These are phyloP conservation scores for Puccinia hordei DNA, from an alignment of 1,284 basidiomycete genomes.

Conservation along the genomic window DNA sequence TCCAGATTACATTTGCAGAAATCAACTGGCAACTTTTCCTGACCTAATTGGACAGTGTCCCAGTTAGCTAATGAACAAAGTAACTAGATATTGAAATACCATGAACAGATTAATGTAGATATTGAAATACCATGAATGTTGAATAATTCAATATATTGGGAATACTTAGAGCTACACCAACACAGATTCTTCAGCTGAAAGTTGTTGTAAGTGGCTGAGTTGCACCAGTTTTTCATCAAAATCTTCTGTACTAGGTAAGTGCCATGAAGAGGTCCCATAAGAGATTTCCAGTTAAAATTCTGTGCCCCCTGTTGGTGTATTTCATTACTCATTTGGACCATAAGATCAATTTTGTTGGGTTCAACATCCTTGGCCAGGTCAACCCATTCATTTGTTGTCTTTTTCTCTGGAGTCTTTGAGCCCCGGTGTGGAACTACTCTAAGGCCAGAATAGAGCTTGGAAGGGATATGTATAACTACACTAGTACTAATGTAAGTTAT, in stretches of 20 bases:
- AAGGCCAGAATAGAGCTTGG: no score
- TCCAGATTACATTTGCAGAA: background rate
- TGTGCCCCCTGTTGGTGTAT: background rate
- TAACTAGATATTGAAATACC: no score
- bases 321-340: background rate
- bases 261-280: background rate
- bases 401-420: background rate
- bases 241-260: slow-evolving; percentile 4
- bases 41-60: background rate
- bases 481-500: no score
- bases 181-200: background rate
- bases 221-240: background rate
- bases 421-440: no score
- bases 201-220: background rate
- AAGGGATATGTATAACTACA: no score
- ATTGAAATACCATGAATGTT: background rate
- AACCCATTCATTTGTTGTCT: slow-evolving; percentile 1
- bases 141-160: background rate
- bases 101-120: no score
- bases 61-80: no score
- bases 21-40: background rate
- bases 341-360: background rate
- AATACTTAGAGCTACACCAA: background rate
- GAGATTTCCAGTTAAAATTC: background rate
- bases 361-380: background rate